phyloP scores from a whole-genome alignment of 768 basidiomycete species.

The Termitomyces sp. region DNA sequence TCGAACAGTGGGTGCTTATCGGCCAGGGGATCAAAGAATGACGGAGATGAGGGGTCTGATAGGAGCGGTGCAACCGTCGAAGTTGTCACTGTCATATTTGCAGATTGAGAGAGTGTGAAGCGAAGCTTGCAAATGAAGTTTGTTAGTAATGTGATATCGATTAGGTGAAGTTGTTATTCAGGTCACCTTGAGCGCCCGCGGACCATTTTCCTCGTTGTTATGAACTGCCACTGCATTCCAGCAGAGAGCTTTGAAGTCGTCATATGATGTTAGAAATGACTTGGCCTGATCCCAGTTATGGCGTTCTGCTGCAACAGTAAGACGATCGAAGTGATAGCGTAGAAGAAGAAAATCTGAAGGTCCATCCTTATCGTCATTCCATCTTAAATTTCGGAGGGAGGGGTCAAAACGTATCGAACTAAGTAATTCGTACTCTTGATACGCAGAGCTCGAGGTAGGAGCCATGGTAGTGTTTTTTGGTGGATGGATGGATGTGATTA shows the following conservation, averaged over 20 bases:
- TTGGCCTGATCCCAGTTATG: constrained; percentile 47
- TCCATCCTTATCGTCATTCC: constrained; percentile 56
- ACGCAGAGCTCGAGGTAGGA: background rate
- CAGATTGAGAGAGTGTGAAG: constrained; percentile 40
- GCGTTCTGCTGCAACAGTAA: constrained; percentile 43
- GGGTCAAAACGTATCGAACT: constrained; percentile 62
- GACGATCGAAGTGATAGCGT: constrained; percentile 56
- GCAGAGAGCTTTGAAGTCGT: constrained; percentile 41
- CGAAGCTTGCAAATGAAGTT: constrained; percentile 44
- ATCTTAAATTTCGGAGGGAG: constrained; percentile 36
- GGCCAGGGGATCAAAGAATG: constrained; percentile 31
- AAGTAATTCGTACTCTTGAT: constrained; percentile 32
- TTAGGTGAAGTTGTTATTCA: background rate
- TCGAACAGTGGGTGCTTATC: constrained; percentile 19
- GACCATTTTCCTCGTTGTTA: constrained; percentile 15
- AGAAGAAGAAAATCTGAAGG: constrained; percentile 64
- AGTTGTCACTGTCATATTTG: constrained; percentile 31
- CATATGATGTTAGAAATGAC: constrained; percentile 31
- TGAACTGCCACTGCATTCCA: constrained; percentile 34
- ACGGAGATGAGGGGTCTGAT: constrained; percentile 36
- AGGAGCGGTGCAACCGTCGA: constrained; percentile 27
- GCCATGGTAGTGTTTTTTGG: constrained; percentile 8
- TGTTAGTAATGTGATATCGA: constrained; percentile 4
- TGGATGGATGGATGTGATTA: no score
- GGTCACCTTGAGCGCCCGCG: constrained; percentile 29